These are phyloP conservation scores for Populus hybrid DNA, from an alignment of 441 rosid genomes.

Conservation along the genomic window DNA sequence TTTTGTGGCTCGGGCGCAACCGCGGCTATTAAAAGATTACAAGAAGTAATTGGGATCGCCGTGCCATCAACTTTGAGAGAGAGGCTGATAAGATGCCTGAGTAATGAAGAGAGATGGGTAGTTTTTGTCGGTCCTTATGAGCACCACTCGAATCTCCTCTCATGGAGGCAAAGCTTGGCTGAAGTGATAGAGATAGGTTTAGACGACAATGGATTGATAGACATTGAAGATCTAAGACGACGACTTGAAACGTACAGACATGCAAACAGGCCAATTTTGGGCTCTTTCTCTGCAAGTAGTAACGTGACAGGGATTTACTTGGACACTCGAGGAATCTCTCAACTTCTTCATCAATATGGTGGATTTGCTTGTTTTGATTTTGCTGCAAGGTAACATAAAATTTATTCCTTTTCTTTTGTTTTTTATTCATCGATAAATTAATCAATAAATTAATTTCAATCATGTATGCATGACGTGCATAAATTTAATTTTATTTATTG, in stretches of 20 bases:
- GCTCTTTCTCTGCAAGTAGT: conserved; percentile 66
- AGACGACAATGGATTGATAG: conserved; percentile 33
- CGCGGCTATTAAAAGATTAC: conserved; percentile 53
- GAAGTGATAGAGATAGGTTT: conserved; percentile 53
- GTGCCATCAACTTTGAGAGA: conserved; percentile 51
- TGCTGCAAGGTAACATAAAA: conserved; percentile 47
- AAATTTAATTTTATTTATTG: not conserved
- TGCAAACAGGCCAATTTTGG: conserved; percentile 45
- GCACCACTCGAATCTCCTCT: conserved; percentile 68
- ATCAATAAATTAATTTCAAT: not conserved
- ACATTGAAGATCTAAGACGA: conserved; percentile 29
- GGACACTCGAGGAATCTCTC: conserved; percentile 45
- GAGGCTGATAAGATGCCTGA: conserved; percentile 25
- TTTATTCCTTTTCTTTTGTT: no score
- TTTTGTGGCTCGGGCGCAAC: conserved; percentile 65
- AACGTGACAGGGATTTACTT: conserved; percentile 50
- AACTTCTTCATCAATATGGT: conserved; percentile 45
- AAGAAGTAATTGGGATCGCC: conserved; percentile 56
- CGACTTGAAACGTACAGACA: conserved; percentile 24
- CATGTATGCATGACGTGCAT: no score
- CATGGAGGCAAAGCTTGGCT: conserved; percentile 62
- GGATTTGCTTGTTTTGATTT: conserved; percentile 66
- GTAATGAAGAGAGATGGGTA: conserved; percentile 49
- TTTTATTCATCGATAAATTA: no score
- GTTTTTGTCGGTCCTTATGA: conserved; percentile 66